Percentiles rank a stretch among this genome's conserved stretches.
Evolutionary conservation across 1,284 basidiomycete genomes (phyloP).

Genomic region (Boletus smithii): DNA sequence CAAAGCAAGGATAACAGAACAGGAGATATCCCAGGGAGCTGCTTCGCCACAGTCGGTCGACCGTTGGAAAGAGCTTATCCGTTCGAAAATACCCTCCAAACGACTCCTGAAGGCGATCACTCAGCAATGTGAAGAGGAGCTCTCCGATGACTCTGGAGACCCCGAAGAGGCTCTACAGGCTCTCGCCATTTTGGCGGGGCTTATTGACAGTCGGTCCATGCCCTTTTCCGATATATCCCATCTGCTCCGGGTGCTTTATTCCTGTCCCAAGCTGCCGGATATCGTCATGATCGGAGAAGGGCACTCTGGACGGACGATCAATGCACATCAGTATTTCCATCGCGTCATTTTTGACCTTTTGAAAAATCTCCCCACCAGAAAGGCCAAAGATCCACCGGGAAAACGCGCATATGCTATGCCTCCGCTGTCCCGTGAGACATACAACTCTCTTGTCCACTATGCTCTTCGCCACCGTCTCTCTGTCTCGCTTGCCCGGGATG

Average conservation of each 20-base stretch:
- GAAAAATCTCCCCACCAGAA: slow-evolving; percentile 24
- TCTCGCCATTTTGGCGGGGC: slow-evolving; percentile 52
- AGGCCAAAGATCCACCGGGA: slow-evolving; percentile 20
- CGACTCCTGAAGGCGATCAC: slow-evolving; percentile 27
- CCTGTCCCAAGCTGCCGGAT: slow-evolving; percentile 45
- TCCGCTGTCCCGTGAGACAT: slow-evolving; percentile 43
- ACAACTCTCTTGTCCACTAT: slow-evolving; percentile 66
- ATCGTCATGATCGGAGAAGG: slow-evolving; percentile 43
- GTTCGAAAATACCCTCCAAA: slow-evolving; percentile 24
- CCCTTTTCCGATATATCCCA: slow-evolving; percentile 42
- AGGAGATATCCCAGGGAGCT: slow-evolving; percentile 12
- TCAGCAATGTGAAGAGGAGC: slow-evolving; percentile 22
- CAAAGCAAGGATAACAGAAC: slow-evolving; percentile 25
- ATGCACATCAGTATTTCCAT: slow-evolving; percentile 58
- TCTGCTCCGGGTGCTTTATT: slow-evolving; percentile 48
- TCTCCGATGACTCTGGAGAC: slow-evolving; percentile 15
- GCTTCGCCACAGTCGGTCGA: slow-evolving; percentile 13
- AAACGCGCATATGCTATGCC: slow-evolving; percentile 26
- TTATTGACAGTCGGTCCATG: slow-evolving; percentile 49
- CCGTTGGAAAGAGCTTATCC: slow-evolving; percentile 23
- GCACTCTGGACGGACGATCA: slow-evolving; percentile 33
- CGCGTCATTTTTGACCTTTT: slow-evolving; percentile 47
- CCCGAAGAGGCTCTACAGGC: slow-evolving; percentile 47
- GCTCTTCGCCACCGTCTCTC: slow-evolving; percentile 58
- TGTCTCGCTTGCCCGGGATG: slow-evolving; percentile 40